Conservation (phyloP, 345 rosid species). For the Gossypium sturtianum region DNA sequence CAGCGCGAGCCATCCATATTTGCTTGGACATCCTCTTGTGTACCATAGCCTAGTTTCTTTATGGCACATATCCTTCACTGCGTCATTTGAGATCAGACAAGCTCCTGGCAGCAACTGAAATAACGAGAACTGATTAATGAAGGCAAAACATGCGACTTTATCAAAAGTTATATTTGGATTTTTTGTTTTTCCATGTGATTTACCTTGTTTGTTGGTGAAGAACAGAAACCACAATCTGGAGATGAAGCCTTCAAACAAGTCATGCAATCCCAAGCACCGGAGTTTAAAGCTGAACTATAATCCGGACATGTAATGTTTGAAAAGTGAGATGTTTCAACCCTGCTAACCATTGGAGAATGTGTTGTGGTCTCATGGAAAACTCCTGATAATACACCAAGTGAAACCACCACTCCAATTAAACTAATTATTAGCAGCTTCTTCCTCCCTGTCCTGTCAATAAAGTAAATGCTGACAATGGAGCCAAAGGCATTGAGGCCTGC, state of each 20-base stretch:
- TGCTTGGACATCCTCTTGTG: conserved; percentile 85
- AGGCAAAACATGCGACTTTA: neutral
- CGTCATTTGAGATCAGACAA: conserved; percentile 48
- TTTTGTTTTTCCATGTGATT: neutral
- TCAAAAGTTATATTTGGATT: neutral
- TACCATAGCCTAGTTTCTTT: conserved; percentile 50
- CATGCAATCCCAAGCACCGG: conserved; percentile 64
- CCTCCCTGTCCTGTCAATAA: conserved; percentile 74
- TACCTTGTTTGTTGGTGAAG: conserved; percentile 60
- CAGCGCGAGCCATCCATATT: conserved; percentile 65
- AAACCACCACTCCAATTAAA: conserved; percentile 52
- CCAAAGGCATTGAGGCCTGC: conserved; percentile 74
- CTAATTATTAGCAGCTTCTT: conserved; percentile 67
- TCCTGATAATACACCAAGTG: conserved; percentile 56
- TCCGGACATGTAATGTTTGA: conserved; percentile 48
- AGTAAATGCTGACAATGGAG: conserved; percentile 61
- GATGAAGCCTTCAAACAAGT: conserved; percentile 63
- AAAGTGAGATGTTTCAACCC: conserved; percentile 36
- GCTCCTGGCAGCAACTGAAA: conserved; percentile 67
- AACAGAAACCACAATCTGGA: conserved; percentile 74
- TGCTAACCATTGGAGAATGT: conserved; percentile 52
- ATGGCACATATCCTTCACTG: conserved; percentile 40
- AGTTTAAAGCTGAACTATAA: conserved; percentile 23
- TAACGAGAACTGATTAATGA: neutral
- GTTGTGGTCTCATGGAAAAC: conserved; percentile 51